Base-by-base conservation (phyloP, 2,329 filamentous ascomycete species). In the Botryosphaeria dothidea region DNA sequence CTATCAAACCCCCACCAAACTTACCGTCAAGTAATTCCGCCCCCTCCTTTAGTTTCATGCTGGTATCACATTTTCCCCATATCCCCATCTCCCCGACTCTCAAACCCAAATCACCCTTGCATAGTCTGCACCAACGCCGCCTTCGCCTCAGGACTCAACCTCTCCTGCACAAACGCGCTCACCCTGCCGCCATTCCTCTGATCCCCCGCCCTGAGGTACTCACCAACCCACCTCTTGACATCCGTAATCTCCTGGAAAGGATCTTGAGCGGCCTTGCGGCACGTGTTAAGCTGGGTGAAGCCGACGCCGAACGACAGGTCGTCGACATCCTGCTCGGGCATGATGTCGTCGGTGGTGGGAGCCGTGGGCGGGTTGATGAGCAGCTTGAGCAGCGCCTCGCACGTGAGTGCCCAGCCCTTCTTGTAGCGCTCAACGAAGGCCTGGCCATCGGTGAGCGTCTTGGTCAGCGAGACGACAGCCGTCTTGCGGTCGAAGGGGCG, bases 221-320 rank as follows among this genome's bases (percentile, higher is more conserved):
- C 81, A 64, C 90, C 84, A n/a, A 97, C 93, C 94, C 94, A 99
- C 9, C 75, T 77, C 75, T 90, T 90, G 62, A 92, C 91, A 63
- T 93, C 89, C 4, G 87, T 85, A 15, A 97, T 88, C 67, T 97
- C 91, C 0, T 93, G 90, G 82, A 93, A 98, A 21, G 93, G 90
- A 75, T 98, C 95, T 60, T 84, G 85, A 1, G 86, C 80, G 3
- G 87, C 82, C 66, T 88, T 88, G 76, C 90, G 92, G 81, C 94
- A 95, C 0, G 94, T 97, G 80, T 94, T 96, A 68, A 99, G 85
- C 34, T 92, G 90, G 0, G 95, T 98, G 79, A 96, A 99, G 8
- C 93, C 94, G 69, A 97, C 89, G 27, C 95, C 95, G 73, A 99
- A 99, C 29, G 92, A 90, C 69, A 97, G 88, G 75, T 99, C 95